Evolutionary conservation across 305 asterid species (phyloP).

Genomic region (Fraxinus paxiana): DNA sequence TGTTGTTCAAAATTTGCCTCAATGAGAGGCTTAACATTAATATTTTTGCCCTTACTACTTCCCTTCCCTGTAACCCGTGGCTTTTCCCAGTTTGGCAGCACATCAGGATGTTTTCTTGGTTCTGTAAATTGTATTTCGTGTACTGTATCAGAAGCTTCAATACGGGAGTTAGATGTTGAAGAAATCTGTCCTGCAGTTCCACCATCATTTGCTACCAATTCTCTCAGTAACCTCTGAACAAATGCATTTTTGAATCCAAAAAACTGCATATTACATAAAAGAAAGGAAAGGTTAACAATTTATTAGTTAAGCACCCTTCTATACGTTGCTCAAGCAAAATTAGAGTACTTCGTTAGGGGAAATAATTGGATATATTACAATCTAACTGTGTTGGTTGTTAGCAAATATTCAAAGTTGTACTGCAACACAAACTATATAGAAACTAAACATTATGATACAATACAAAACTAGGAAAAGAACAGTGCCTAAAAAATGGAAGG

Average conservation of each 20-base stretch:
- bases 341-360: not conserved
- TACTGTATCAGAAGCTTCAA: conserved; percentile 34
- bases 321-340: conserved; percentile 14
- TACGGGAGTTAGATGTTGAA: conserved; percentile 32
- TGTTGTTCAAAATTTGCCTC: conserved; percentile 26
- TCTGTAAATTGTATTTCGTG: conserved; percentile 24
- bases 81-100: conserved; percentile 32
- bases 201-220: conserved; percentile 68
- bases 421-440: not conserved
- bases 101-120: conserved; percentile 38
- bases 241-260: conserved; percentile 84
- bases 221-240: conserved; percentile 82
- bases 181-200: conserved; percentile 47
- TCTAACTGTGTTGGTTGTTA: not conserved
- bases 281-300: conserved; percentile 6
- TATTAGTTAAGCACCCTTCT: conserved; percentile 4
- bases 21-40: conserved; percentile 27
- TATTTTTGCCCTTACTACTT: conserved; percentile 41
- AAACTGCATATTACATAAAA: conserved; percentile 48
- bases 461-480: conserved; percentile 1
- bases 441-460: not conserved
- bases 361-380: not conserved
- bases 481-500: conserved; percentile 4
- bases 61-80: conserved; percentile 55
- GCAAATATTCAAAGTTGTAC: not conserved